These are phyloP conservation scores for Daldinia bambusicola DNA, from an alignment of 495 filamentous ascomycete genomes.

Conservation along the genomic window DNA sequence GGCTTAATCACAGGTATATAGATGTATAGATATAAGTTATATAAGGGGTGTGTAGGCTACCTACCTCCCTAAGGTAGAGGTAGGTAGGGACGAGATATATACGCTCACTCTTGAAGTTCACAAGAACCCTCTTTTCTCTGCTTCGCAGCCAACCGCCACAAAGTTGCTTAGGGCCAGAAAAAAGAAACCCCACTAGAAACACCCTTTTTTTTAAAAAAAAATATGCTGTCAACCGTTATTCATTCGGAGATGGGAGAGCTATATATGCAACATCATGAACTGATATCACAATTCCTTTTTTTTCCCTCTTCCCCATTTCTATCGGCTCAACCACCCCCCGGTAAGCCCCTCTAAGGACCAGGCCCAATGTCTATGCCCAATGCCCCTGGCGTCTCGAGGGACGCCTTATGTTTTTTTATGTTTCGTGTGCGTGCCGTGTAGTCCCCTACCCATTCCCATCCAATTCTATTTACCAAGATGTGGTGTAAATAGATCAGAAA, in stretches of 20 bases:
- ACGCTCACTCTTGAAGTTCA: background rate
- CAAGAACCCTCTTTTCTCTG: background rate
- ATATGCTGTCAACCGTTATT: constrained; percentile 1
- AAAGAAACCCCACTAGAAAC: background rate
- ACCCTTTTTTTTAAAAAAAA: background rate
- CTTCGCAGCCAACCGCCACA: background rate
- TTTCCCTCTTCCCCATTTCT: background rate
- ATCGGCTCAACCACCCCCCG: background rate
- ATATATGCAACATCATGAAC: background rate
- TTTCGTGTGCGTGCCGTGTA: constrained; percentile 6
- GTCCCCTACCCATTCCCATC: background rate
- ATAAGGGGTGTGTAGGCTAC: background rate
- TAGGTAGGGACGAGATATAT: background rate
- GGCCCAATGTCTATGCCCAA: constrained; percentile 5
- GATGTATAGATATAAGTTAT: background rate
- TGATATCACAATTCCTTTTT: constrained; percentile 1
- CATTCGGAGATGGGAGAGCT: constrained; percentile 10
- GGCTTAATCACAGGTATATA: background rate
- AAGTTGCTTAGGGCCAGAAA: background rate
- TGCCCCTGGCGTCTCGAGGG: background rate
- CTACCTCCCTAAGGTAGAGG: background rate
- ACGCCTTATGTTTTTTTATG: constrained; percentile 1
- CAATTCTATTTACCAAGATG: constrained; percentile 11
- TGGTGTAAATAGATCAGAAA: background rate
- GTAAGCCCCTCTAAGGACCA: constrained; percentile 1